A percentile compares a stretch with the other conserved stretches of the same genome.
Conservation (phyloP, 306 rosid genomes). For the Sesbania bispinosa region DNA sequence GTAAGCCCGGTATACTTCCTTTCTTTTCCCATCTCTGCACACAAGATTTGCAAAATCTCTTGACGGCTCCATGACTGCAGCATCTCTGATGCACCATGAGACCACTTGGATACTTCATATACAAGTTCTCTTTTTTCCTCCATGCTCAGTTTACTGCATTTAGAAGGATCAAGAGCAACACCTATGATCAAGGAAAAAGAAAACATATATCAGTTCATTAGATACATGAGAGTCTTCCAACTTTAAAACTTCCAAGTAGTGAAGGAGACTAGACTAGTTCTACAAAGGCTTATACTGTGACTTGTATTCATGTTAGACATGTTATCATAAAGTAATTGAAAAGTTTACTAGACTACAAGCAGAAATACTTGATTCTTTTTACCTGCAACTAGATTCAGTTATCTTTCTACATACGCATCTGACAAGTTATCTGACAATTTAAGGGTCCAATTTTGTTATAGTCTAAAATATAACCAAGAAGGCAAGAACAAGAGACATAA, state of each 20-base stretch:
- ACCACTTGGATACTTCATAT: constrained; percentile 72
- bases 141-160: constrained; percentile 64
- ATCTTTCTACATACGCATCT: constrained; percentile 10
- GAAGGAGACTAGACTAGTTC: constrained; percentile 19
- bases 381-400: constrained; percentile 19
- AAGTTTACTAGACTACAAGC: background rate
- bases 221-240: background rate
- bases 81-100: constrained; percentile 72
- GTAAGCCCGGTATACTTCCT: constrained; percentile 98
- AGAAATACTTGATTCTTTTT: constrained; percentile 7
- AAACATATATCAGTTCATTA: constrained; percentile 15
- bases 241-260: background rate
- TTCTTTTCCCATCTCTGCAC: constrained; percentile 99
- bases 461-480: background rate
- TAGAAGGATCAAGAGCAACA: constrained; percentile 52
- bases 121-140: constrained; percentile 88
- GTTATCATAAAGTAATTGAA: constrained; percentile 11
- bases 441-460: background rate
- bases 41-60: constrained; percentile 84
- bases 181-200: constrained; percentile 41
- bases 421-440: constrained; percentile 1
- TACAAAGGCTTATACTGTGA: constrained; percentile 1
- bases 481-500: background rate
- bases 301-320: constrained; percentile 19
- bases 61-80: constrained; percentile 98